Evolutionary conservation across 2,329 filamentous ascomycete genomes (phyloP), one percentile per base, ranked within the genome.

Genomic region (Aspergillus flavus): DNA sequence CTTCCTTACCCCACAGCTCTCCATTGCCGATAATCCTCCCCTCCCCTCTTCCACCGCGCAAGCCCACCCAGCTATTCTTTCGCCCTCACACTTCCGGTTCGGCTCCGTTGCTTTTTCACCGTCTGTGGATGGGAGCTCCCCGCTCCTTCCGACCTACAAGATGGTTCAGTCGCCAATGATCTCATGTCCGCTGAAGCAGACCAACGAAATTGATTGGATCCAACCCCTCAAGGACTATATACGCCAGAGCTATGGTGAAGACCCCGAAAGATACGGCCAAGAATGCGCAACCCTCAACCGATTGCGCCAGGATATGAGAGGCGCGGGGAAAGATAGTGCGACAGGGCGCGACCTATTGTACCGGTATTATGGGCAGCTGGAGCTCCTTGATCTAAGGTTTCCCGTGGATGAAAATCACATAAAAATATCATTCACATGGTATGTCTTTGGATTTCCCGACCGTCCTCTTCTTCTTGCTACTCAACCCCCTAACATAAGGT

Each of bases 381-480:
- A 99, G 81, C 84, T 99, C 58, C 83, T 99, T 66, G 95, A 99
- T 78, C 82, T 99, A 73, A 87, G 95, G 65, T 99, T 99, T 75
- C 96, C 96, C 0, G 93, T 99, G 53, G 95, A 99, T 72, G 95
- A 99, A 82, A 95, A 97, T 75, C 94, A 99, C 76, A 98, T 99
- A 82, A 98, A 98, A 82, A 97, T 99, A 73, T 92, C 92, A 9
- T 99, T 99, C 77, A 98, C 94, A 68, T 99, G 95, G 95, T 97
- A 86, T 66, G 48, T 6, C 4, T 39, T 9, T 36, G 9, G 19
- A 14, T 19, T n/a, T 41, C 30, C 28, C 14, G 4, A 50, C 23
- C 26, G 11, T 19, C 23, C 16, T 5, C 11, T 23, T 41, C 19
- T 32, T 26, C 41, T 34, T 61, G 26, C 53, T 50, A 32, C 50